phyloP scores from a whole-genome alignment of 1,139 yeast species.

The Sugiyamaella japonica region DNA sequence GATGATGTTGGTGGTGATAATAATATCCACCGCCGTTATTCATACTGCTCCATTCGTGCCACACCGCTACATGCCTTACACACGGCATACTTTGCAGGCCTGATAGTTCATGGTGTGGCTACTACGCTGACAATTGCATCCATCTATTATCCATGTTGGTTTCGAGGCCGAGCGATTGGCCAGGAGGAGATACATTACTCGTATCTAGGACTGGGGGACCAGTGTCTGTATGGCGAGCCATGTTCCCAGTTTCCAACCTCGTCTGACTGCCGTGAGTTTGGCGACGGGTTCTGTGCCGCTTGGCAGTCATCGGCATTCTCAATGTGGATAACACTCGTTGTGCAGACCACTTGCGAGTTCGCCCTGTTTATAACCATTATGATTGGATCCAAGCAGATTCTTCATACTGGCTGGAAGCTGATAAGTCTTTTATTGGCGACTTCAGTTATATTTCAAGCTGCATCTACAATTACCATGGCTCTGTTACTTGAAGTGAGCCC shows the following conservation, averaged over 20 bases:
- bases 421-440: conserved; percentile 21
- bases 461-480: conserved; percentile 23
- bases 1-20: background rate
- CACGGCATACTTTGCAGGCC: conserved; percentile 13
- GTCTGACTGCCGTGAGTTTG: conserved; percentile 22
- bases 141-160: conserved; percentile 20
- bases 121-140: conserved; percentile 20
- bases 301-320: conserved; percentile 32
- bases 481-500: conserved; percentile 23
- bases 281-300: conserved; percentile 26
- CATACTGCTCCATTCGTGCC: background rate
- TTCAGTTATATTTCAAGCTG: conserved; percentile 21
- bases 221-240: conserved; percentile 16
- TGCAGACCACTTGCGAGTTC: conserved; percentile 29
- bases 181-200: conserved; percentile 1
- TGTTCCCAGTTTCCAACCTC: conserved; percentile 24
- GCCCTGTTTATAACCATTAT: conserved; percentile 15
- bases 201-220: conserved; percentile 15
- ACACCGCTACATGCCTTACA: background rate
- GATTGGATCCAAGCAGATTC: conserved; percentile 21
- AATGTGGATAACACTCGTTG: conserved; percentile 30
- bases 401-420: conserved; percentile 28
- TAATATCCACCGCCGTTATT: background rate
- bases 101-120: conserved; percentile 18
- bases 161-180: conserved; percentile 16